Base-by-base conservation (phyloP, 805 yeast genomes). In the Candida pini region DNA sequence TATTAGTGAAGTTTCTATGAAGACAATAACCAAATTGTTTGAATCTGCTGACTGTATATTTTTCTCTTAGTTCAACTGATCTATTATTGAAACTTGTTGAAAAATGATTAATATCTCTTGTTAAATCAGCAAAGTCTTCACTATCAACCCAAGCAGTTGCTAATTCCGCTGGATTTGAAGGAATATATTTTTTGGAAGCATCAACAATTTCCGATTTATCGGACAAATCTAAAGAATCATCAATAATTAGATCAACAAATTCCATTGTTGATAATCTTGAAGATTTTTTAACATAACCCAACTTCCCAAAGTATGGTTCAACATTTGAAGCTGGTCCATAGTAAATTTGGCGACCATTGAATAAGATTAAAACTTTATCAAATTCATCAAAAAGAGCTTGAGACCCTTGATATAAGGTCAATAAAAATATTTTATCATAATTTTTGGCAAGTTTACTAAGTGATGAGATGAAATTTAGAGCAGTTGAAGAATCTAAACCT, bases 401-500 rank as follows among this genome's bases (percentile, higher is more conserved):
- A 26, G 79, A 73, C 39, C 82, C 81, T 58, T 78, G 85, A 26
- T 51, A 51, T 27, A 50, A 38, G 2, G 54, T 44, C 34, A 45
- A 38, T 8, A 48, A 24, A 10, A 49, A 41, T 4, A 45, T 36
- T 35, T 40, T 36, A 9, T 36, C 29, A 8, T 41, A 35, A n/a
- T 44, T 33, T 16, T 35, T 30, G 4, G 53, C 41, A 2, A 48
- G 24, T 18, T 40, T 69, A 47, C 82, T 76, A 41, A 84, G 65
- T 16, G 86, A 81, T 41, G 76, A 66, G 26, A 81, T 68, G 50
- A 76, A 84, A 53, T 82, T 89, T 43, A 81, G 65, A 4, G 95
- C 94, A 27, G 92, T 83, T 8, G 90, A 82, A 5, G 92, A 72
- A 60, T 84, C 95, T 40, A 85, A 67, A 49, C 94, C 95, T 64